Conservation (phyloP, 148 eudicot species). For the Spergularia marina region DNA sequence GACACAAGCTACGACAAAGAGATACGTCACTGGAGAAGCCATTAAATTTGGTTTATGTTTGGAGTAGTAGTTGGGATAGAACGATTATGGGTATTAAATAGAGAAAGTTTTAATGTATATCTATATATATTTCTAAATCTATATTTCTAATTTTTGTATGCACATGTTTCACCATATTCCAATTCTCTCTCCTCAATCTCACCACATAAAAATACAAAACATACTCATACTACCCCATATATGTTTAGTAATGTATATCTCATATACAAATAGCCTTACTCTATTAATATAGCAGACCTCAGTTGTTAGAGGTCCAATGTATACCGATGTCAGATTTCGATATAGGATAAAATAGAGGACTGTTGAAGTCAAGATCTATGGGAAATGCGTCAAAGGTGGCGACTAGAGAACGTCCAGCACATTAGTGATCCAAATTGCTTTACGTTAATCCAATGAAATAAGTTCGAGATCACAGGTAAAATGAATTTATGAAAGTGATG, state of each 20-base stretch:
- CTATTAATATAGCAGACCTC: background rate
- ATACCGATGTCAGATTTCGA: background rate
- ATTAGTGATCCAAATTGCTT: no score
- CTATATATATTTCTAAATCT: no score
- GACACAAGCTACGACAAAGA: background rate
- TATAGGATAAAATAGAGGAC: background rate
- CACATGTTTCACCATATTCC: no score
- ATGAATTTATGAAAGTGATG: background rate
- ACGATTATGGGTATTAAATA: no score
- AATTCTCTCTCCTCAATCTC: no score
- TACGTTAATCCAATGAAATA: background rate
- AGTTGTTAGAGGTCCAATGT: background rate
- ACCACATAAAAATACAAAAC: no score
- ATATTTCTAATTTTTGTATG: no score
- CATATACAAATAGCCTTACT: no score
- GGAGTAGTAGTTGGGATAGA: background rate
- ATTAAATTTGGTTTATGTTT: constrained; percentile 11
- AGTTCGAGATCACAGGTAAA: background rate
- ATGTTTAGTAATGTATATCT: no score
- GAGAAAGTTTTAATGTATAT: no score
- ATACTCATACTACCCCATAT: no score
- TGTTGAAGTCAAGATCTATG: background rate
- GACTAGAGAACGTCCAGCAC: constrained; percentile 8
- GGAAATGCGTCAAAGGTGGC: constrained; percentile 2
- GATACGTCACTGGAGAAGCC: constrained; percentile 19